Percentiles rank a stretch among this genome's conserved stretches.
phyloP scores from a whole-genome alignment of 495 filamentous ascomycete genomes.

The Xylaria palmicola region DNA sequence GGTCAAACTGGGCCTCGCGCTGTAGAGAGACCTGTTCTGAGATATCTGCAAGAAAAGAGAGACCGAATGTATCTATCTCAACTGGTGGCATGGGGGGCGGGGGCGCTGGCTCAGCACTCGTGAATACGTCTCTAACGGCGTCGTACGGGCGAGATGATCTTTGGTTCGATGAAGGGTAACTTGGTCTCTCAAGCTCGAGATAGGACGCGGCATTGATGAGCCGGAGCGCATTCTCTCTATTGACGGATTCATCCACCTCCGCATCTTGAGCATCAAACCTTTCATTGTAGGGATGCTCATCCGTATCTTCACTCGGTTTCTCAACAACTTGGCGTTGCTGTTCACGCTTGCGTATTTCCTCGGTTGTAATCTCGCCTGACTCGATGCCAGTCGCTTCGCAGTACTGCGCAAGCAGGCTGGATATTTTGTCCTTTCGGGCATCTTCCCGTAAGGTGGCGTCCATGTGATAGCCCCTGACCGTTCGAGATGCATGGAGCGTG shows the following conservation, averaged over 20 bases:
- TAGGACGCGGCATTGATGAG: slow-evolving; percentile 30
- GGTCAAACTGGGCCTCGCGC: slow-evolving; percentile 7
- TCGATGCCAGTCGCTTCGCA: slow-evolving; percentile 36
- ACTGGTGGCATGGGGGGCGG: slow-evolving; percentile 13
- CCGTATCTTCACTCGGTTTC: slow-evolving; percentile 23
- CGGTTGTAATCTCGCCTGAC: slow-evolving; percentile 33
- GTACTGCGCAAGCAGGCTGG: slow-evolving; percentile 19
- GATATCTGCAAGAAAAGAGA: slow-evolving; percentile 34
- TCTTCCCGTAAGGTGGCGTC: slow-evolving; percentile 27
- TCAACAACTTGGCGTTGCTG: slow-evolving; percentile 27
- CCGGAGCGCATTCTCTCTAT: background rate
- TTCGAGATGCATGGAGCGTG: slow-evolving; percentile 41
- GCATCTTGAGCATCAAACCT: background rate
- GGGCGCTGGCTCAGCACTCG: slow-evolving; percentile 28
- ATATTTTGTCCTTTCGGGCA: slow-evolving; percentile 20
- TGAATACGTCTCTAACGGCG: slow-evolving; percentile 48
- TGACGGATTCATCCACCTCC: slow-evolving; percentile 4
- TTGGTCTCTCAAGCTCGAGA: slow-evolving; percentile 6
- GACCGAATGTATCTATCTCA: slow-evolving; percentile 17
- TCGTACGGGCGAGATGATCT: slow-evolving; percentile 45
- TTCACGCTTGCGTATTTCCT: slow-evolving; percentile 32
- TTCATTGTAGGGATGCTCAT: slow-evolving; percentile 19
- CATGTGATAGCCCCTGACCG: slow-evolving; percentile 32
- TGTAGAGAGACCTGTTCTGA: slow-evolving; percentile 21
- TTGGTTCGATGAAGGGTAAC: slow-evolving; percentile 6